A percentile compares a stretch with the other conserved stretches of the same genome.
Conservation (phyloP, 495 filamentous ascomycete genomes). For the Lasiosphaeris hirsuta region DNA sequence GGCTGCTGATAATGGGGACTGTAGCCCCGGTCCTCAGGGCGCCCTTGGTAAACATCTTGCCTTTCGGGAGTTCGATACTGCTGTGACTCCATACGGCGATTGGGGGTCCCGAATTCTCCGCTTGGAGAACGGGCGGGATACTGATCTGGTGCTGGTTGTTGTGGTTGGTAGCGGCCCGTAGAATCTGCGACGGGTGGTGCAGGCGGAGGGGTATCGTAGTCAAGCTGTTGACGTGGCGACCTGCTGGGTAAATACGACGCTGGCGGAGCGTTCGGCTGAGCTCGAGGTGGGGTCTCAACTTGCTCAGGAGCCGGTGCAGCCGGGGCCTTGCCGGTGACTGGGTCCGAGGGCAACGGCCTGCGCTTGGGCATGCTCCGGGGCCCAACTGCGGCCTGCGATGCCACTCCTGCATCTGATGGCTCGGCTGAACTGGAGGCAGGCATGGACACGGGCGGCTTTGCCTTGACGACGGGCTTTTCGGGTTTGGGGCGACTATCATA, state of each 20-base stretch:
- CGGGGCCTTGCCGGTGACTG: slow-evolving; percentile 51
- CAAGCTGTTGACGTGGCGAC: slow-evolving; percentile 39
- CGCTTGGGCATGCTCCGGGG: slow-evolving; percentile 55
- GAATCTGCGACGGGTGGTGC: slow-evolving; percentile 15
- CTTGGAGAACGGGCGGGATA: slow-evolving; percentile 25
- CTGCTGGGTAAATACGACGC: slow-evolving; percentile 32
- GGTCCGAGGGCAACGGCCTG: slow-evolving; percentile 73
- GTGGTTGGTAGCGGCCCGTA: slow-evolving; percentile 29
- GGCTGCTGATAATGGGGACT: slow-evolving; percentile 22
- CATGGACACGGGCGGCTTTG: slow-evolving; percentile 30
- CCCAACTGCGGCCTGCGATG: slow-evolving; percentile 36
- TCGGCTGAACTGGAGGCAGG: slow-evolving; percentile 4
- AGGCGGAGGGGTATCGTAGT: slow-evolving; percentile 41
- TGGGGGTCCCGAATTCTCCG: slow-evolving; percentile 27
- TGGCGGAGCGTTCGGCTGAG: slow-evolving; percentile 35
- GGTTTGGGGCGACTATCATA: slow-evolving; percentile 85
- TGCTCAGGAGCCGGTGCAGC: slow-evolving; percentile 34
- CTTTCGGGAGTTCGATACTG: slow-evolving; percentile 35
- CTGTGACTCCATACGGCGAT: slow-evolving; percentile 29
- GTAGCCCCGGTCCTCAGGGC: slow-evolving; percentile 28
- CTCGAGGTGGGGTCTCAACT: slow-evolving; percentile 37
- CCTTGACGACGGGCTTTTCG: slow-evolving; percentile 56
- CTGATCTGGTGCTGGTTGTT: slow-evolving; percentile 21
- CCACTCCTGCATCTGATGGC: slow-evolving; percentile 24
- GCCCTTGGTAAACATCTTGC: slow-evolving; percentile 28